Evolutionary conservation across 352 stramenopile genomes (phyloP), one percentile per base, ranked within the genome.

Genomic region (Phytophthora palmivora): DNA sequence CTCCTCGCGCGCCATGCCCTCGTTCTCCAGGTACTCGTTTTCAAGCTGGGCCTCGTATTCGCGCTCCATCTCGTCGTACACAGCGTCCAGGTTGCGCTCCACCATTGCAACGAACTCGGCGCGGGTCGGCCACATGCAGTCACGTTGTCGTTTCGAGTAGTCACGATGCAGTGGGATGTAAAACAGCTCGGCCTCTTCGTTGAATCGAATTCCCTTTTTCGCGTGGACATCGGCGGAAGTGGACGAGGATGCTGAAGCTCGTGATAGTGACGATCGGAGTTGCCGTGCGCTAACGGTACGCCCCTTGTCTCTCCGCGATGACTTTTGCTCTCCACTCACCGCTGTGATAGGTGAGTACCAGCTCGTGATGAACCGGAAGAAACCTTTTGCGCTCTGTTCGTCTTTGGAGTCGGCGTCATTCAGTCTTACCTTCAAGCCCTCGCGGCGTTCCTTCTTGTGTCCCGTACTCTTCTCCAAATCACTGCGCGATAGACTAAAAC

Each of bases 41-140:
- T 83, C 69, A 10, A 79, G 22, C 41, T 94, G 81, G 24, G 87
- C 76, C 63, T 93, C 84, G 63, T 91, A 92, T 62, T 95, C 87
- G 33, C 82, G 84, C 65, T 95, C 87, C 79, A 95, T 93, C 49
- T 94, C 87, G 7, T 94, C 87, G 56, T 95, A 95, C 41, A 95
- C 84, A 19, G 84, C 76, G 19, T 95, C 87, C 26, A 95, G 61
- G 41, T 95, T 95, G 36, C 85, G 87, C 69, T 95, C 87, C n/a
- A 95, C 87, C 87, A 95, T 95, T 4, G 83, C 59, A 18, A 95
- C 76, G 48, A 95, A 94, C 58, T 95, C 85, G n/a, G 71, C 22
- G 7, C 87, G 84, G 6, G 84, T 89, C 37, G 89, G 86, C 87
- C 87, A 95, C 84, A 95, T 93, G 46, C 82, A 85, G 38, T 94